Evolutionary conservation across 2,329 filamentous ascomycete species (phyloP).

Genomic region (Gaeumannomyces tritici): DNA sequence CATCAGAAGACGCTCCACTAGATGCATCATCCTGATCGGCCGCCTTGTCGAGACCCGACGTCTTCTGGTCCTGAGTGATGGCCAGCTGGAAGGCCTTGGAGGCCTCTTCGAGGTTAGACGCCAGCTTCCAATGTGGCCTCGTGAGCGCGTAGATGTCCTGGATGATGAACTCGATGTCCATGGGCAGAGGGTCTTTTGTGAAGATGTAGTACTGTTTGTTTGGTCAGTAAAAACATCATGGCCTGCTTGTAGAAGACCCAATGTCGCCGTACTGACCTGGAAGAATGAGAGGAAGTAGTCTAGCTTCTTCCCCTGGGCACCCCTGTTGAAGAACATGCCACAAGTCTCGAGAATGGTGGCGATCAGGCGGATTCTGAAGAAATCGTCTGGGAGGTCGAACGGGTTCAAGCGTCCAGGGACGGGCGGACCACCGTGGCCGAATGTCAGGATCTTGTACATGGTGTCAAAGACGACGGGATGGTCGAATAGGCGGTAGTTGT

Average conservation of each 20-base stretch:
- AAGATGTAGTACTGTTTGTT: constrained; percentile 71
- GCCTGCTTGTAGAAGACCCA: no score
- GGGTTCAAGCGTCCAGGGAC: constrained; percentile 66
- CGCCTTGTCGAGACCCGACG: constrained; percentile 58
- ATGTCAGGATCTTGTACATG: constrained; percentile 88
- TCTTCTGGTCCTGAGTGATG: constrained; percentile 83
- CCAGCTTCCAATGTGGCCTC: constrained; percentile 87
- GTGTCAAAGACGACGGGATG: constrained; percentile 92
- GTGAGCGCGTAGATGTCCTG: constrained; percentile 83
- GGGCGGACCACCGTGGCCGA: constrained; percentile 81
- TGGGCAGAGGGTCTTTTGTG: constrained; percentile 79
- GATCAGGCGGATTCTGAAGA: constrained; percentile 86
- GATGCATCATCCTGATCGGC: constrained; percentile 64
- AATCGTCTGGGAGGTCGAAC: constrained; percentile 86
- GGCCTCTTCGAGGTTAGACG: constrained; percentile 73
- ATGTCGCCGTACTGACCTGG: constrained; percentile 42
- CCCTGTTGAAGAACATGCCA: constrained; percentile 91
- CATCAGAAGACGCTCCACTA: constrained; percentile 65
- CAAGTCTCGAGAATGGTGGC: constrained; percentile 89
- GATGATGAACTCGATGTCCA: constrained; percentile 96
- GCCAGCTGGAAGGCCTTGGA: constrained; percentile 75
- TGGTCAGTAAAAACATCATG: neutral
- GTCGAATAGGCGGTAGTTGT: constrained; percentile 96
- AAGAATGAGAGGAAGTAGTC: constrained; percentile 97
- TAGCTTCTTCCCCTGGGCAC: constrained; percentile 88